phyloP scores from a whole-genome alignment of 176 grass and related monocot species.

The Oryza glaberrima region DNA sequence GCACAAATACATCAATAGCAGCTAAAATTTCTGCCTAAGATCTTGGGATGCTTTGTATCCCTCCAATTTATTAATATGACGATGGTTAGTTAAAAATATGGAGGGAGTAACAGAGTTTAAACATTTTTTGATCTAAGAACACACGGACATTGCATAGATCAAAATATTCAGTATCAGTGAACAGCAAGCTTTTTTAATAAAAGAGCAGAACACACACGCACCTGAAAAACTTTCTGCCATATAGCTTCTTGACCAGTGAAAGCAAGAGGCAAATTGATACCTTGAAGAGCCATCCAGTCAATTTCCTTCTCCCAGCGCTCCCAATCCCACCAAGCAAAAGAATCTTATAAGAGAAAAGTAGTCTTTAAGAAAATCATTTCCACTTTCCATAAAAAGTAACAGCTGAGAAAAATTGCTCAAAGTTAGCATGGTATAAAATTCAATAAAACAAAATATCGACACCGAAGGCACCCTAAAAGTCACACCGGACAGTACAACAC shows the following conservation, averaged over 20 bases:
- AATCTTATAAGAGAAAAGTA: constrained; percentile 56
- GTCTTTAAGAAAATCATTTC: background rate
- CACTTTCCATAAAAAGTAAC: background rate
- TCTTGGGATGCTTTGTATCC: background rate
- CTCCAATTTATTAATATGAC: no score
- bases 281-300: constrained; percentile 91
- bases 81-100: no score
- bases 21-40: constrained; percentile 10
- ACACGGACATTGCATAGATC: background rate
- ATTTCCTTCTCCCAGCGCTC: constrained; percentile 82
- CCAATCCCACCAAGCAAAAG: constrained; percentile 86
- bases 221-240: constrained; percentile 83
- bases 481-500: background rate
- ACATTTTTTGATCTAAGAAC: background rate
- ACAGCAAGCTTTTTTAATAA: background rate
- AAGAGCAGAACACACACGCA: background rate
- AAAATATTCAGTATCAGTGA: constrained; percentile 3
- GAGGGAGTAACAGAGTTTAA: background rate
- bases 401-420: background rate
- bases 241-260: constrained; percentile 78
- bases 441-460: constrained; percentile 25
- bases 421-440: background rate
- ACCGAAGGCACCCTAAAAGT: background rate
- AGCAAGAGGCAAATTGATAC: constrained; percentile 79
- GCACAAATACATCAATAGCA: constrained; percentile 1